A percentile compares a stretch with the other conserved stretches of the same genome.
Conservation (phyloP, 1,284 basidiomycete genomes). For the Puccinia horiana region DNA sequence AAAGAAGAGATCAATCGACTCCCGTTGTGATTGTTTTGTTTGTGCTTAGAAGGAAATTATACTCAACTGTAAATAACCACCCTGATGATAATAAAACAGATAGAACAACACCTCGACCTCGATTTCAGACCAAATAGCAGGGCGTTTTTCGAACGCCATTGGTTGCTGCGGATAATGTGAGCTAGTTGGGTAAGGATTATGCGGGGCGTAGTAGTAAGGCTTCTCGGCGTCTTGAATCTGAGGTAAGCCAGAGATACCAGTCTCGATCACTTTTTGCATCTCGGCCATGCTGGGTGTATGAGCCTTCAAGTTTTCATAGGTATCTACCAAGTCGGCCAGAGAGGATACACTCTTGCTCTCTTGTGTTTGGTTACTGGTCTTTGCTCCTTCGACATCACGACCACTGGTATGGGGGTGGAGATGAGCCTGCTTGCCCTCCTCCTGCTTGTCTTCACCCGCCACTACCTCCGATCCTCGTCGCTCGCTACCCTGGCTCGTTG, state of each 20-base stretch:
- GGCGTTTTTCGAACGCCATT: constrained; percentile 76
- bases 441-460: constrained; percentile 10
- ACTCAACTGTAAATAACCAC: constrained; percentile 90
- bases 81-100: constrained; percentile 97
- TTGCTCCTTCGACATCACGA: constrained; percentile 10
- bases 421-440: constrained; percentile 2
- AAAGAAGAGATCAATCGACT: not conserved
- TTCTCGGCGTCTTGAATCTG: constrained; percentile 92
- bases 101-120: constrained; percentile 98
- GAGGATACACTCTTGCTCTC: constrained; percentile 66
- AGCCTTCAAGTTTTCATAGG: constrained; percentile 93
- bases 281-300: constrained; percentile 65
- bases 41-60: not conserved
- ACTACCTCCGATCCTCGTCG: not conserved
- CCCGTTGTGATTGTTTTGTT: not conserved
- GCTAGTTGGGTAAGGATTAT: constrained; percentile 88
- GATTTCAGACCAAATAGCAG: constrained; percentile 83
- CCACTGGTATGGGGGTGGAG: constrained; percentile 18
- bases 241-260: constrained; percentile 81
- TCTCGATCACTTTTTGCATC: constrained; percentile 85
- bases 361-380: not conserved
- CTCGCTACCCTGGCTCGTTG: not conserved
- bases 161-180: constrained; percentile 91
- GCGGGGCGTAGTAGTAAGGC: constrained; percentile 93
- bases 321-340: constrained; percentile 86